Percentiles rank a stretch among this genome's conserved stretches.
phyloP scores from a whole-genome alignment of 179 eudicot species.

The Heliamphora pulchella region DNA sequence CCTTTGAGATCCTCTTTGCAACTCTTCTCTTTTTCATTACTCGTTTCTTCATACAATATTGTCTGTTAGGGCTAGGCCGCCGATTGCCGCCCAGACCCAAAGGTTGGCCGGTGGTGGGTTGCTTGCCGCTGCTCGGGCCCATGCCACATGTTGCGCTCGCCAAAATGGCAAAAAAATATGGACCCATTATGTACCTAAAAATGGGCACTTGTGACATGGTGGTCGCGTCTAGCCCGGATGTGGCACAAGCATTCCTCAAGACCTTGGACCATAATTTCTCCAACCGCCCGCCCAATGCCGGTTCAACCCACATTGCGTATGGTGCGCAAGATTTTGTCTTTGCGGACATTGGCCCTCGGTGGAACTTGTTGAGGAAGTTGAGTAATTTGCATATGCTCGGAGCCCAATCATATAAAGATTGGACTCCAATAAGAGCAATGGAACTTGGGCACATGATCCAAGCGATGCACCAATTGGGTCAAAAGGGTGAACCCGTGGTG shows the following conservation, averaged over 20 bases:
- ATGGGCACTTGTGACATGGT: slow-evolving; percentile 28
- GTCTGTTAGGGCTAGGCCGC: background rate
- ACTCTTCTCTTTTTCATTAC: slow-evolving; percentile 10
- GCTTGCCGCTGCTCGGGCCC: slow-evolving; percentile 27
- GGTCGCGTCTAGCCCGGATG: slow-evolving; percentile 31
- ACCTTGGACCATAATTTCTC: slow-evolving; percentile 26
- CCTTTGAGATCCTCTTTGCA: slow-evolving; percentile 11
- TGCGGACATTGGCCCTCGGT: slow-evolving; percentile 23
- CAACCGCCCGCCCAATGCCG: slow-evolving; percentile 27
- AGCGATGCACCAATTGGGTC: slow-evolving; percentile 16
- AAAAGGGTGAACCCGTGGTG: slow-evolving; percentile 20
- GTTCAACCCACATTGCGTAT: slow-evolving; percentile 18
- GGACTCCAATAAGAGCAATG: slow-evolving; percentile 16
- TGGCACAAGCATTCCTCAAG: slow-evolving; percentile 29
- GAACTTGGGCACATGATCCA: slow-evolving; percentile 24
- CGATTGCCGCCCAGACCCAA: slow-evolving; percentile 35
- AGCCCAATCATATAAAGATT: slow-evolving; percentile 23
- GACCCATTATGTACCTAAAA: slow-evolving; percentile 31
- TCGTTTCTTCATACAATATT: slow-evolving; percentile 3
- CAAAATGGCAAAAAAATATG: slow-evolving; percentile 26
- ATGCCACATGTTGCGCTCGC: slow-evolving; percentile 33
- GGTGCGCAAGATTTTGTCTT: background rate
- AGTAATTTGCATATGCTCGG: slow-evolving; percentile 26
- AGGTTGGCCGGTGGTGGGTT: slow-evolving; percentile 33
- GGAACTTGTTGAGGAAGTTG: slow-evolving; percentile 25